Evolutionary conservation across 495 filamentous ascomycete genomes (phyloP), one percentile per base, ranked within the genome.

Genomic region (Hypoxylon trugodes): DNA sequence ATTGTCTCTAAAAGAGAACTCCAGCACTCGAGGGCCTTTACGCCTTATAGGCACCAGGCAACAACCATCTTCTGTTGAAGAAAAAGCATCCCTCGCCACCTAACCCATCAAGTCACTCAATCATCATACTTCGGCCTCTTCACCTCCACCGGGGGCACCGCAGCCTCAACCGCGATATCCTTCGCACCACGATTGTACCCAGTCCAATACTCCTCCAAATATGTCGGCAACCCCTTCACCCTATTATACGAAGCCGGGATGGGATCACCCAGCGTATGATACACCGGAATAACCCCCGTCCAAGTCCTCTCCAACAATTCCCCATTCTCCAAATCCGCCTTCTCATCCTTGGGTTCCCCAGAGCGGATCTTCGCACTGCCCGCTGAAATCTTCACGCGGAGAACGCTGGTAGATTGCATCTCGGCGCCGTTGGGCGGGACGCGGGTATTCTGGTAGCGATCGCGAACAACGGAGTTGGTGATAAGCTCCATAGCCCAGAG

Each of bases 251-350:
- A 74, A n/a, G 80, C 82, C 0, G 86, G 73, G n/a, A 95, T 65
- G 0, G 93, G 92, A 47, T 86, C 80, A 0, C 89, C 92, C 49
- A 90, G 74, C 0, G 74, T 79, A 38, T 82, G 81, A 74, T 84
- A 88, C 24, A 90, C 79, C 1, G 92, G 93, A 15, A 96, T 81
- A n/a, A 96, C 91, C 0, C 93, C 93, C 0, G 88, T 89, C 93
- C 92, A 96, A 6, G 89, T 85, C 28, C 78, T 77, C 6, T 73
- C 75, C 9, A 79, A 78, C 19, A 96, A 48, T 13, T 84, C 85
- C n/a, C 79, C 79, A 43, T 89, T 80, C 26, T 82, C 81, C 46
- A 79, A 69, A 71, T 97, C 94, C 43, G 81, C 87, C 52, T 74
- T 82, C 43, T 92, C 89, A 67, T 96, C 93, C 4, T 80, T 78